Base-by-base conservation (phyloP, 179 eudicot species). In the Corrigiola litoralis region DNA sequence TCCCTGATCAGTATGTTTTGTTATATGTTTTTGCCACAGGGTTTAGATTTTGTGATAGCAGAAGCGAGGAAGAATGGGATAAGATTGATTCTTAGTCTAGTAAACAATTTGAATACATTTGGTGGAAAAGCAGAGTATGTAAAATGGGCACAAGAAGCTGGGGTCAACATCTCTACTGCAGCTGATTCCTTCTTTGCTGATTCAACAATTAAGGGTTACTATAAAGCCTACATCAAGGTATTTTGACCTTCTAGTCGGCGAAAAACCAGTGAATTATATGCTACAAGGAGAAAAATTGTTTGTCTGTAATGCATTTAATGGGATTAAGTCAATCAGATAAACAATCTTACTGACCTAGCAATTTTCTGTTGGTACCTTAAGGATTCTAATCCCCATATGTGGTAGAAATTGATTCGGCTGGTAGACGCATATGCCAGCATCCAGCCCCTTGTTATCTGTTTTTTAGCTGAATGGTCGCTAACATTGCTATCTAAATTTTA, bases 101-200 rank as follows among this genome's bases (percentile, higher is more conserved):
- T 82, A 18, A 85, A 85, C 71, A 85, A 85, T 72, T 69, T 82
- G 64, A 72, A 74, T 49, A 87, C 81, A 24, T 85, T 72, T 76
- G 89, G 89, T 58, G 89, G 89, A n/a, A 82, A 82, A 58, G 74
- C 75, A 31, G 86, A 85, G 61, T 85, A 85, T 45, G 71, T 85
- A 28, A 72, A 61, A 70, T 85, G 86, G 89, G 85, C 89, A 55
- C 65, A 62, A 33, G 84, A 84, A 48, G 77, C 63, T 23, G 86
- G 84, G 45, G 46, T 67, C 54, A 74, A 79, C 56, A 69, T 75
- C 46, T 69, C 82, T 65, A 67, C 80, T 12, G 69, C 82, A 13
- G 41, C 64, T 65, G 89, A 84, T 68, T 65, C 82, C 29, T 84
- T 84, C 65, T 82, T 84, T 65, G 58, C 69, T 18, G 41, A 79